Percentiles rank a stretch among this genome's conserved stretches.
Evolutionary conservation across 148 eudicot species (phyloP).

Genomic region (Dysphania ambrosioides): DNA sequence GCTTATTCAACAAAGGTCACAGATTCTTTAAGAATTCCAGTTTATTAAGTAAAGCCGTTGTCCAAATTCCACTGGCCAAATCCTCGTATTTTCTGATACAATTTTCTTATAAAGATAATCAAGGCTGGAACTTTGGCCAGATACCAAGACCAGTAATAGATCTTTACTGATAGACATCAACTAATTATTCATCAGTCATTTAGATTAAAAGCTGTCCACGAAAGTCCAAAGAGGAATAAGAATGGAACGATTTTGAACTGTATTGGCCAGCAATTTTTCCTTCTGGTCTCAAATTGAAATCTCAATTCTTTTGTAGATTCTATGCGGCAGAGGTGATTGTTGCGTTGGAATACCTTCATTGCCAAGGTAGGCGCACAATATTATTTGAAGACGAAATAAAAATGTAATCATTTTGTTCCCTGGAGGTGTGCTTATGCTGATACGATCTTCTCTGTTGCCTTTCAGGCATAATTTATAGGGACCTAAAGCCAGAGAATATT

Average conservation of each 20-base stretch:
- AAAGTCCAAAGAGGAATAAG: not conserved
- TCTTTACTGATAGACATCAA: not conserved
- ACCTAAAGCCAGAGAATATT: constrained; percentile 96
- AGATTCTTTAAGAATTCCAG: not conserved
- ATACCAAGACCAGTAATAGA: no score
- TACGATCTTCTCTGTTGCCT: constrained; percentile 8
- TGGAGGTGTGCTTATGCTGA: not conserved
- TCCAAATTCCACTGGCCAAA: no score
- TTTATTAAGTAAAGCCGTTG: no score
- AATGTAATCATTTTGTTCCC: not conserved
- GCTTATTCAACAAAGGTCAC: not conserved
- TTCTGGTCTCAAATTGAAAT: constrained; percentile 12
- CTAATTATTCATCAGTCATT: no score
- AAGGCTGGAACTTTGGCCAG: not conserved
- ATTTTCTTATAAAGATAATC: no score
- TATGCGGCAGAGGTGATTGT: constrained; percentile 87
- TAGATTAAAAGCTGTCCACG: no score
- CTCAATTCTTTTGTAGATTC: constrained; percentile 49
- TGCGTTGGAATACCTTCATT: constrained; percentile 97
- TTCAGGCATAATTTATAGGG: constrained; percentile 90
- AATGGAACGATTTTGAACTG: not conserved
- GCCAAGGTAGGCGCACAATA: constrained; percentile 66
- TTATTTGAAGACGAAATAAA: not conserved
- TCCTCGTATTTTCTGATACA: not conserved
- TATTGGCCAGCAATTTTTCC: not conserved